These are phyloP conservation scores for Auxenochlorella protothecoides DNA, from an alignment of 139 green algal genomes.

Conservation along the genomic window DNA sequence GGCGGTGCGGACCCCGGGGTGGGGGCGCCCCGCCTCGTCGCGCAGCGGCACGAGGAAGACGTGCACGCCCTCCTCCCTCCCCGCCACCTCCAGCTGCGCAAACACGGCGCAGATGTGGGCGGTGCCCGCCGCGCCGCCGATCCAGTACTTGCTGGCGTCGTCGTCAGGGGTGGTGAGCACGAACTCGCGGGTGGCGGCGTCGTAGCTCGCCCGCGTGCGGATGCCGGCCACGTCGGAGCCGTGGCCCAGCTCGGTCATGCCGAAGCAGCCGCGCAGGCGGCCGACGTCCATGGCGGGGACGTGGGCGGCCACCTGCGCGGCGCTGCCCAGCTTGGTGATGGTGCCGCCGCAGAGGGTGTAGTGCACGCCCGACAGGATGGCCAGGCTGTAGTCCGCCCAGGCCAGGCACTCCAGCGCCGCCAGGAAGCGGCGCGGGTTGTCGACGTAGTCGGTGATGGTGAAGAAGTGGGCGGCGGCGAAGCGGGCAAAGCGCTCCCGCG, in stretches of 20 bases:
- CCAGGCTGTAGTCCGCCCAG: constrained; percentile 72
- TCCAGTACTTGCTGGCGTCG: constrained; percentile 50
- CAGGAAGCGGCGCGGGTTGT: constrained; percentile 51
- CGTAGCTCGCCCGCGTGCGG: constrained; percentile 46
- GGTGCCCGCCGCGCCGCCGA: constrained; percentile 51
- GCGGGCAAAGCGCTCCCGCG: constrained; percentile 51
- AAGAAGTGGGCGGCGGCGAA: constrained; percentile 52
- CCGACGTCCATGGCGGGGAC: constrained; percentile 50
- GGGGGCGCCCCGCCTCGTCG: constrained; percentile 42
- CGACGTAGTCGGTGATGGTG: constrained; percentile 47
- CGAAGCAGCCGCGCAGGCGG: constrained; percentile 68
- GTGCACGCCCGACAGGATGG: constrained; percentile 84
- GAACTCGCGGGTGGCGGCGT: constrained; percentile 45
- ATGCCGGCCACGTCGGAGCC: constrained; percentile 88
- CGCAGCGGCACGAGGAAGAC: constrained; percentile 82
- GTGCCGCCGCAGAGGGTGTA: constrained; percentile 65
- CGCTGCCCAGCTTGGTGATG: constrained; percentile 61
- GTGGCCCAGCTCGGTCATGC: constrained; percentile 79
- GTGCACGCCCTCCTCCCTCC: constrained; percentile 70
- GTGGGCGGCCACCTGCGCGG: constrained; percentile 5
- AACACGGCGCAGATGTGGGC: constrained; percentile 61
- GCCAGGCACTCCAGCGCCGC: constrained; percentile 56
- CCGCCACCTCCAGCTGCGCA: constrained; percentile 69
- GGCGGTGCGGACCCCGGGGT: constrained; percentile 47
- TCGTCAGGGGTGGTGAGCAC: constrained; percentile 68